Evolutionary conservation across 345 rosid species (phyloP).

Genomic region (Punica granatum): DNA sequence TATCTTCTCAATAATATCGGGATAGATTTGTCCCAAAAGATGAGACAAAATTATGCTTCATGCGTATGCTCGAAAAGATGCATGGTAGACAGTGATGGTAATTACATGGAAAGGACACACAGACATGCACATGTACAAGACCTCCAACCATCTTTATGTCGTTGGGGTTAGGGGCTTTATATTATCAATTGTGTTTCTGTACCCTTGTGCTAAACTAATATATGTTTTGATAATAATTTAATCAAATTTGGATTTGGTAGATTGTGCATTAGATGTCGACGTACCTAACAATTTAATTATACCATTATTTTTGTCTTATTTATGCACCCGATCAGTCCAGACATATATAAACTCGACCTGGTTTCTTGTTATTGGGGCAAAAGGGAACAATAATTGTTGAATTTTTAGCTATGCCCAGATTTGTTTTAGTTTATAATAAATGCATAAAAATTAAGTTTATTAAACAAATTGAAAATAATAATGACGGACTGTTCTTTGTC

Average conservation of each 20-base stretch:
- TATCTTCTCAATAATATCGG: background rate
- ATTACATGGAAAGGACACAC: background rate
- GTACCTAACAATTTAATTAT: background rate
- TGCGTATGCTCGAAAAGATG: background rate
- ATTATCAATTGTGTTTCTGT: background rate
- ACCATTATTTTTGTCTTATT: background rate
- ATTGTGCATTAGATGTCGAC: background rate
- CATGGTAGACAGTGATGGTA: background rate
- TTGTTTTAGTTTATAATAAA: too few relatives aligned
- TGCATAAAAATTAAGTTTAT: too few relatives aligned
- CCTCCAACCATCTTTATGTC: background rate
- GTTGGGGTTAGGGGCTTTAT: background rate
- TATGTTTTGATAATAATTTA: background rate
- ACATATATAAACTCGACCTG: background rate
- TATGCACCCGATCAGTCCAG: background rate
- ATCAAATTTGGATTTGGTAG: slow-evolving; percentile 2
- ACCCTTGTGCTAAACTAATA: background rate
- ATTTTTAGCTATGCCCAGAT: background rate
- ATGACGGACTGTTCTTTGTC: background rate
- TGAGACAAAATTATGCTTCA: background rate
- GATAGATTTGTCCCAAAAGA: background rate
- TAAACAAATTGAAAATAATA: too few relatives aligned
- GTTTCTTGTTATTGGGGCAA: background rate
- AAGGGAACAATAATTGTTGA: background rate
- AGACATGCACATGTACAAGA: background rate